Conservation (phyloP, 2,329 filamentous ascomycete genomes). For the Sporothrix protearum region DNA sequence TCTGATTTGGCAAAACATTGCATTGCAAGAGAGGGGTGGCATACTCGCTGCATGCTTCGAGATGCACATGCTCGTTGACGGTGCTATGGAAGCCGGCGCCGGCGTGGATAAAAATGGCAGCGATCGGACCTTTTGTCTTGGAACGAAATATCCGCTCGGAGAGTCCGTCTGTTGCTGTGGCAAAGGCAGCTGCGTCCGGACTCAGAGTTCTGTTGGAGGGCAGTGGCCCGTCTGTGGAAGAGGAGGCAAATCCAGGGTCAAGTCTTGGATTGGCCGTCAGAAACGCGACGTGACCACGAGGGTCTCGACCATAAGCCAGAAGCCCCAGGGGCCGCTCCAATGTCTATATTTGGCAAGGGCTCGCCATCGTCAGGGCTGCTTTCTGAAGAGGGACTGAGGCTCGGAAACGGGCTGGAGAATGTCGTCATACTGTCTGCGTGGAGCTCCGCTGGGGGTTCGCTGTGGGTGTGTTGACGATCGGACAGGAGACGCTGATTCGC, state of each 20-base stretch:
- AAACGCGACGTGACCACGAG: background rate
- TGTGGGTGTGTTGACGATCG: background rate
- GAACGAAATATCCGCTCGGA: conserved; percentile 32
- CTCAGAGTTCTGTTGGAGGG: background rate
- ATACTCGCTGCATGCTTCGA: conserved; percentile 84
- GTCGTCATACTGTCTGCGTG: background rate
- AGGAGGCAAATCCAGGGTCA: background rate
- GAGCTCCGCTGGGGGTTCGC: background rate
- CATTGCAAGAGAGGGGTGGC: conserved; percentile 36
- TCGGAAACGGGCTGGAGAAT: conserved; percentile 25
- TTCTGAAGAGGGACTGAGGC: conserved; percentile 23
- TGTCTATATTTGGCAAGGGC: background rate
- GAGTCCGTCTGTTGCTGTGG: conserved; percentile 27
- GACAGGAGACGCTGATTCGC: background rate
- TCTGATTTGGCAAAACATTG: background rate
- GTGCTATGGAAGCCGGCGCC: conserved; percentile 91
- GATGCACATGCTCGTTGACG: conserved; percentile 78
- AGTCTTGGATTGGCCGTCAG: background rate
- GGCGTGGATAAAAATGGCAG: conserved; percentile 89
- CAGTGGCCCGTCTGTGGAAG: background rate
- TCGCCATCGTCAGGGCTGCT: background rate
- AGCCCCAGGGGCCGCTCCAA: background rate
- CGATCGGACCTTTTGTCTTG: conserved; percentile 27
- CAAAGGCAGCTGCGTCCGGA: conserved; percentile 1
- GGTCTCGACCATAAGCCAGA: background rate